Evolutionary conservation across 306 rosid species (phyloP), one percentile per base, ranked within the genome.

Genomic region (Macrotyloma uniflorum): DNA sequence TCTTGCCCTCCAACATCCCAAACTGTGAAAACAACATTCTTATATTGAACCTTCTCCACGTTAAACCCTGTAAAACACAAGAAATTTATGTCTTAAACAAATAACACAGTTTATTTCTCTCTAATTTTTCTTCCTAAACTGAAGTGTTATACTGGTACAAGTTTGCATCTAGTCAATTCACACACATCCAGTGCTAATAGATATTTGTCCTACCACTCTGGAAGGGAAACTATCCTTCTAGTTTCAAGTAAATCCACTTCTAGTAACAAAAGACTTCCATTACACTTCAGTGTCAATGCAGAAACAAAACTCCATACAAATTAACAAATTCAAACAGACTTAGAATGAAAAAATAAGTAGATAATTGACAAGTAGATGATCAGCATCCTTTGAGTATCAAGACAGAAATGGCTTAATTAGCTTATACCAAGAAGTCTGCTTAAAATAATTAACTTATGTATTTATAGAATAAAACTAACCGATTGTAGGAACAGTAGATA

Each of bases 1-100:
- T 96, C 99, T 85, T 96, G 99, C 13, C 99, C 99, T 5, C 99
- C 99, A 14, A 96, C 99, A 80, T 96, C 99, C 99, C 99, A 96
- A 84, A 96, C 99, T 0, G 98, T 96, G 91, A 96, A 96, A 58
- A 96, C 46, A 45, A 96, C 99, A 88, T 96, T 96, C 89, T 96
- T 96, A 78, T 96, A 93, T 85, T 96, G 99, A 79, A 95, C 93
- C 83, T 95, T 95, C 89, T 95, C 99, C 83, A 95, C 99, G 66
- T 95, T 95, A 71, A 96, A 96, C 78, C 99, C 98, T 96, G 73
- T 75, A 86, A 33, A 18, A 42, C 36, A 61, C 72, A 54, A 62
- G 6, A 54, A 20, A 58, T 16, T 23, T 16, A 67, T 38, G 73
- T 65, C 79, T 61, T 30, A 67, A 72, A 49, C 67, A 72, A 76